Base-by-base conservation (phyloP, 2,329 filamentous ascomycete genomes). In the Knoxdaviesia proteae region DNA sequence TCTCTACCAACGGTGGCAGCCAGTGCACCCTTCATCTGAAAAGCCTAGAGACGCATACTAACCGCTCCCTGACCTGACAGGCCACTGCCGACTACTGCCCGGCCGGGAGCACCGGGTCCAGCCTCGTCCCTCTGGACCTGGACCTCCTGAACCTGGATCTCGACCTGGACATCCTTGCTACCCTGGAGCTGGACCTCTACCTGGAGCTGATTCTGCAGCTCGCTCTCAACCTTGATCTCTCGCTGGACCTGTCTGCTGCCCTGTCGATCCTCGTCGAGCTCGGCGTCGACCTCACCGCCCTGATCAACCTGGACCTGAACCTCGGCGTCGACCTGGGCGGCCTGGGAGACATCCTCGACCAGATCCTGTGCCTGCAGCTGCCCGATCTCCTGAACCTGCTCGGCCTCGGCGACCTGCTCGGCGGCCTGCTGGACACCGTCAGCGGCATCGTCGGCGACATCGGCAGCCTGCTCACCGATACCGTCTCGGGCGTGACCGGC, bases 171-270 rank as follows among this genome's bases (percentile, higher is more conserved):
- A 20, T 20, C 3, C 20, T 20, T 20, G 20, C 20, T 20, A 3
- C 20, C 20, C 42, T 46, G 20, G 40, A 46, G 31, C 42, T 46
- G 11, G 34, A 20, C 5, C n/a, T 29, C 10, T 7, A 44, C 9
- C 45, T 46, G 3, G 40, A 43, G 29, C 32, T 43, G 6, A 42
- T 44, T 4, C 42, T 46, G 10, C 41, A 38, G 29, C 41, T 46
- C 4, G 11, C 44, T 35, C 35, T 44, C n/a, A 44, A 44, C 42
- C 31, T 46, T 7, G 42, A 44, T 38, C 45, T 46, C 6, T 35
- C 42, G 42, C 40, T 46, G 4, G 11, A 46, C 45, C 42, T 46
- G 9, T 20, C 20, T 20, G 20, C 20, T 20, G 20, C 20, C 20
- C 20, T 20, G 20, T 37, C 42, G 31, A 33, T 43, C 41, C 11